These are phyloP conservation scores for Sambucus nigra DNA, from an alignment of 129 eudicot species.

Conservation along the genomic window DNA sequence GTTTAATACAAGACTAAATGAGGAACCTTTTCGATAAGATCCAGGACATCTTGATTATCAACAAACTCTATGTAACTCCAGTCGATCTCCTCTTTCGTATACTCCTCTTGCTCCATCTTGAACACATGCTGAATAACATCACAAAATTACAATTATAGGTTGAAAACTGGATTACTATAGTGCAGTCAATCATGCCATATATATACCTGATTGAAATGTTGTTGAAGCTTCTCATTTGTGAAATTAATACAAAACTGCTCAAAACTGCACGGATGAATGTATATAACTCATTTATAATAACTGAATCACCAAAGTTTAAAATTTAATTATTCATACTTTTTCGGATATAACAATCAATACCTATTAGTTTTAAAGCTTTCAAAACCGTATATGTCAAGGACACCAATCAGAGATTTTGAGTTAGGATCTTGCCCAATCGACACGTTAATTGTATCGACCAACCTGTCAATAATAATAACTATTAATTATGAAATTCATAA, in stretches of 20 bases:
- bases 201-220: conserved; percentile 92
- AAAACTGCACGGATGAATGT: conserved; percentile 55
- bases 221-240: conserved; percentile 98
- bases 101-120: conserved; percentile 99
- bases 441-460: conserved; percentile 79
- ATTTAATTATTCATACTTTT: not conserved
- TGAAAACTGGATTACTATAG: not conserved
- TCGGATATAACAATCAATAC: conserved; percentile 24
- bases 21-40: conserved; percentile 89
- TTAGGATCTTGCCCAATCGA: conserved; percentile 89
- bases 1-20: conserved; percentile 4
- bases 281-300: not conserved
- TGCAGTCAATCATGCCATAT: not conserved
- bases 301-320: not conserved
- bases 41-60: conserved; percentile 98
- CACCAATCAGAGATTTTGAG: conserved; percentile 84
- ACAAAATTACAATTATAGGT: conserved; percentile 5
- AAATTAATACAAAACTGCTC: conserved; percentile 98
- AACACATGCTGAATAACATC: conserved; percentile 77
- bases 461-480: conserved; percentile 40
- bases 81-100: conserved; percentile 80
- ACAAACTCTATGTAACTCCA: conserved; percentile 99
- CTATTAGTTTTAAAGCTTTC: conserved; percentile 96
- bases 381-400: conserved; percentile 95
- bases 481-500: too few relatives aligned